Conservation (phyloP, 1,139 yeast species). For the Kodamaea ohmeri region DNA sequence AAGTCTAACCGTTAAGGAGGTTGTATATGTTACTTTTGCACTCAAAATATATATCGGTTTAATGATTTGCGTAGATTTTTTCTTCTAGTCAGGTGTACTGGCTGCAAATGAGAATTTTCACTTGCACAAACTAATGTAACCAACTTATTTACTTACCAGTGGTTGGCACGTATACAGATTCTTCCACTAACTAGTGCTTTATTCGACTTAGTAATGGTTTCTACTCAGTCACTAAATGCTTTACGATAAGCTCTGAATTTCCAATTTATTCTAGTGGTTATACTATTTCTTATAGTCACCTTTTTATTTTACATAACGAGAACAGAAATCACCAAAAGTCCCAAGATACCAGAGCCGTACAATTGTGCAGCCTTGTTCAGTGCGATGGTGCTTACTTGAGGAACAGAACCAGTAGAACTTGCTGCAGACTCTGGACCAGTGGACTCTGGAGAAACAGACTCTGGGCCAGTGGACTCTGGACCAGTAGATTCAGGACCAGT, state of each 20-base stretch:
- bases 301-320: conserved; percentile 4
- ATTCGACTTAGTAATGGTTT: too few species aligned
- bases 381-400: conserved; percentile 2
- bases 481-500: too few species aligned
- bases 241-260: too few species aligned
- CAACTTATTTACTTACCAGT: too few species aligned
- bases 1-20: conserved; percentile 95
- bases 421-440: neutral
- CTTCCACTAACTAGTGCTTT: too few species aligned
- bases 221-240: too few species aligned
- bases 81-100: too few species aligned
- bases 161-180: too few species aligned
- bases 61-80: conserved; percentile 7
- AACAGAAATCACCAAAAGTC: conserved; percentile 5
- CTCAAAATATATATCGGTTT: conserved; percentile 9
- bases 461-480: neutral
- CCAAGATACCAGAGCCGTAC: conserved; percentile 8
- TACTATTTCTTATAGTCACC: too few species aligned
- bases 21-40: conserved; percentile 15
- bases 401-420: neutral
- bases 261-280: too few species aligned
- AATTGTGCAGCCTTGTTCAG: conserved; percentile 6
- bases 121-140: neutral
- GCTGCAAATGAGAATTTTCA: too few species aligned
- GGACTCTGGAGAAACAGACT: neutral